These are phyloP conservation scores for Talaromyces liani DNA, from an alignment of 495 filamentous ascomycete species.

Conservation along the genomic window DNA sequence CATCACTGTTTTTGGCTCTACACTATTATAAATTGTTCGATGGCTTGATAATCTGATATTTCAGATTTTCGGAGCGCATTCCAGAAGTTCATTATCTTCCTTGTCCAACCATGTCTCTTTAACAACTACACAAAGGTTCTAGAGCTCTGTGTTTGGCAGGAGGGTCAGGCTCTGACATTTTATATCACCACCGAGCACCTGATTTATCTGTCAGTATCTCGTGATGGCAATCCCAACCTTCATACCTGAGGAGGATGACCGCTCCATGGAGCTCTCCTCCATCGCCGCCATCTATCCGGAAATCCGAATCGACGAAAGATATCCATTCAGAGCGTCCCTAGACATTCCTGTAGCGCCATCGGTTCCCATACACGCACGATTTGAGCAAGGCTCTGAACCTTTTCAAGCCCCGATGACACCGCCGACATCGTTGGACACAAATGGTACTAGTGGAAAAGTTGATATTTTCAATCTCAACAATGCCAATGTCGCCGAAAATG, in stretches of 20 bases:
- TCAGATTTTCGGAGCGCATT: background rate
- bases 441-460: slow-evolving; percentile 12
- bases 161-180: background rate
- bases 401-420: slow-evolving; percentile 33
- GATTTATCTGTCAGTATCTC: background rate
- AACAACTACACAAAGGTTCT: background rate
- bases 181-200: background rate
- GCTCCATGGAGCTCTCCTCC: slow-evolving; percentile 73
- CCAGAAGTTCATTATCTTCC: background rate
- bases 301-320: slow-evolving; percentile 50
- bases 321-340: slow-evolving; percentile 56
- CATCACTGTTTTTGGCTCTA: background rate
- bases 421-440: slow-evolving; percentile 37
- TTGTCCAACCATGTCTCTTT: background rate
- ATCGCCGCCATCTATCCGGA: slow-evolving; percentile 88
- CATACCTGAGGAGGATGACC: slow-evolving; percentile 54
- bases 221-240: slow-evolving; percentile 23
- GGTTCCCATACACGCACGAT: slow-evolving; percentile 60
- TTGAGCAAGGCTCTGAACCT: slow-evolving; percentile 48
- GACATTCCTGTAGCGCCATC: slow-evolving; percentile 66
- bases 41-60: background rate
- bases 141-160: background rate
- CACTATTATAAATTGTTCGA: background rate
- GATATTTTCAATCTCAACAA: slow-evolving; percentile 19
- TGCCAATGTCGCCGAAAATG: slow-evolving; percentile 11